These are phyloP conservation scores for Schizosaccharomyces versatilis DNA, from an alignment of 1,139 yeast species.

Conservation along the genomic window DNA sequence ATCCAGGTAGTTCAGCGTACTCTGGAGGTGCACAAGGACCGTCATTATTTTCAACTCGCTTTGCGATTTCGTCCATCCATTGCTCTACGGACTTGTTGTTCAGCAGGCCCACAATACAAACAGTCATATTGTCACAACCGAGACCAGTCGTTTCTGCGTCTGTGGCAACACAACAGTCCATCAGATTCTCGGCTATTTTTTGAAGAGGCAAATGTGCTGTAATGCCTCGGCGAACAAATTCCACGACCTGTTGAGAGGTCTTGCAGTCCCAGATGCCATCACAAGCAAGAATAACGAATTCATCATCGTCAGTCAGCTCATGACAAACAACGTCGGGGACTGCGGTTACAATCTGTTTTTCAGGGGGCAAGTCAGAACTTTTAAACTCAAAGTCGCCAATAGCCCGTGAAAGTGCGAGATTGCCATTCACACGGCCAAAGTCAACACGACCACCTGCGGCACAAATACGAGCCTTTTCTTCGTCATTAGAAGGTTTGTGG, in stretches of 20 bases:
- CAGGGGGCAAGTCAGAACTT: constrained; percentile 61
- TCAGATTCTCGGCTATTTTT: constrained; percentile 64
- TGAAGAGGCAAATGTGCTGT: constrained; percentile 45
- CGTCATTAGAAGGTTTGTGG: constrained; percentile 80
- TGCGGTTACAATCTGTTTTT: constrained; percentile 88
- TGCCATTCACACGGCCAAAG: constrained; percentile 81
- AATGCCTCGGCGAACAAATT: constrained; percentile 78
- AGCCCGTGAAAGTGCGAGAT: constrained; percentile 83
- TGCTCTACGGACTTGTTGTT: constrained; percentile 55
- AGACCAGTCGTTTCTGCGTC: constrained; percentile 80
- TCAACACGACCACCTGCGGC: constrained; percentile 96
- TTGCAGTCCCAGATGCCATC: constrained; percentile 99
- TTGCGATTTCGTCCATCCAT: constrained; percentile 59
- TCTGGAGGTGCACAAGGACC: constrained; percentile 23
- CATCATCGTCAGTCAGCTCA: constrained; percentile 45
- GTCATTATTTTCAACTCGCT: constrained; percentile 26
- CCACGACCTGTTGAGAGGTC: constrained; percentile 79
- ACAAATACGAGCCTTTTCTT: constrained; percentile 71
- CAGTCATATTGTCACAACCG: constrained; percentile 97
- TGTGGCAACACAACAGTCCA: constrained; percentile 93
- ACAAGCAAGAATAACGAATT: constrained; percentile 79
- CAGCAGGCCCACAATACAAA: constrained; percentile 67
- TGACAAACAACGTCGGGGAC: constrained; percentile 80
- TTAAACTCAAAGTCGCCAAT: constrained; percentile 94
- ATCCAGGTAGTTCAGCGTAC: constrained; percentile 5